Conservation (phyloP, 164 flowering plant species). For the Echeveria elegans region DNA sequence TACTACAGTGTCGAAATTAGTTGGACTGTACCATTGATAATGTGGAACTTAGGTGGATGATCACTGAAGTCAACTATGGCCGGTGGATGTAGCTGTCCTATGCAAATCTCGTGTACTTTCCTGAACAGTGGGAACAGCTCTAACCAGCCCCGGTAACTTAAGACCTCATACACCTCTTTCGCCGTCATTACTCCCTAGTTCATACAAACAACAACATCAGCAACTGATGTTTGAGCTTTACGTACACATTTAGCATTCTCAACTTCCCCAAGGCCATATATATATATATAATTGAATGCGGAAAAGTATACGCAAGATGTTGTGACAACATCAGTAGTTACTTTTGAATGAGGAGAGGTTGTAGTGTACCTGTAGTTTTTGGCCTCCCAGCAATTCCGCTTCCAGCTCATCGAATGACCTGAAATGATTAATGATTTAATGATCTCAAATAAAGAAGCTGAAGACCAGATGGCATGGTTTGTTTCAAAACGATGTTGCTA, state of each 20-base stretch:
- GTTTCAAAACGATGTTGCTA: conserved; percentile 9
- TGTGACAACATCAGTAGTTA: background rate
- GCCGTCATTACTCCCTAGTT: conserved; percentile 90
- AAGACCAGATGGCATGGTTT: background rate
- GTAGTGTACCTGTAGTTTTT: conserved; percentile 72
- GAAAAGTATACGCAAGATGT: background rate
- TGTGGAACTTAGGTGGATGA: conserved; percentile 26
- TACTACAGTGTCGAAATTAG: background rate
- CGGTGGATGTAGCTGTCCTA: conserved; percentile 68
- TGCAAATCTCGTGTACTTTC: conserved; percentile 75
- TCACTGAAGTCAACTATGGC: conserved; percentile 67
- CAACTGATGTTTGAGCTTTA: background rate
- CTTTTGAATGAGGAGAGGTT: background rate
- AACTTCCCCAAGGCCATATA: no score
- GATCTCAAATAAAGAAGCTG: background rate
- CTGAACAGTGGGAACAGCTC: conserved; percentile 79
- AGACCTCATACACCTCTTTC: conserved; percentile 75
- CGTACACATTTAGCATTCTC: background rate
- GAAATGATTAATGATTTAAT: no score
- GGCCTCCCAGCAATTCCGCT: conserved; percentile 92
- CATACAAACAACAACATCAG: conserved; percentile 2
- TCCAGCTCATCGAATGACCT: conserved; percentile 96
- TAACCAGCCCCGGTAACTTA: conserved; percentile 73
- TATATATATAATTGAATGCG: no score
- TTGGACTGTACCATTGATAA: conserved; percentile 24